phyloP scores from a whole-genome alignment of 2,329 filamentous ascomycete genomes.

The Aureobasidium sp. region DNA sequence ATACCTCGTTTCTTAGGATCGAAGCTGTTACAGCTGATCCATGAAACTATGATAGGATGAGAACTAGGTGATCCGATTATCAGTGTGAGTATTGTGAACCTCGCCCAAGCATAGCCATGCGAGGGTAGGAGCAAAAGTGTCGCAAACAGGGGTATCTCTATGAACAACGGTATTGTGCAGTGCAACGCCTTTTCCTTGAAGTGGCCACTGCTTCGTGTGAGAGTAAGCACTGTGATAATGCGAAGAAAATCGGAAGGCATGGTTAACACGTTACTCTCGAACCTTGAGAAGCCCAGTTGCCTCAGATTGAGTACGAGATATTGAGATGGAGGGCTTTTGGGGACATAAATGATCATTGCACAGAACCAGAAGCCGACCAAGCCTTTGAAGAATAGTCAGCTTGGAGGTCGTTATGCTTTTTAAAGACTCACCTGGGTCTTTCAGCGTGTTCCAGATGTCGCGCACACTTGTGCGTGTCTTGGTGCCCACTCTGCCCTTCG shows the following conservation, averaged over 20 bases:
- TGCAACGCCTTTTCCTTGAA: slow-evolving; percentile 48
- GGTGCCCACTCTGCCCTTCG: slow-evolving; percentile 4
- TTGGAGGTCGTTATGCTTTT: no score
- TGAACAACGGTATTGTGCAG: slow-evolving; percentile 44
- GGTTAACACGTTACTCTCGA: slow-evolving; percentile 12
- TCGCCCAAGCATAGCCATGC: slow-evolving; percentile 42
- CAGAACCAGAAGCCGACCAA: background rate
- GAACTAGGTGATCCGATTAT: slow-evolving; percentile 40
- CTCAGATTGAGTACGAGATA: slow-evolving; percentile 54
- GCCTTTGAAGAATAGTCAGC: background rate
- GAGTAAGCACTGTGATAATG: slow-evolving; percentile 46
- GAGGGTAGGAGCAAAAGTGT: slow-evolving; percentile 42
- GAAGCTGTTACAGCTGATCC: slow-evolving; percentile 42
- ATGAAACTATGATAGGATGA: slow-evolving; percentile 45
- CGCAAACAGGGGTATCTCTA: slow-evolving; percentile 44
- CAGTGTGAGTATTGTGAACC: slow-evolving; percentile 25
- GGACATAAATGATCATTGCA: slow-evolving; percentile 34
- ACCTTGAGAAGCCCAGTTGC: slow-evolving; percentile 42
- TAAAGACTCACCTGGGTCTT: background rate
- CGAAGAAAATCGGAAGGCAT: slow-evolving; percentile 13
- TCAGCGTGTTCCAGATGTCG: background rate
- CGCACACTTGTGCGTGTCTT: background rate
- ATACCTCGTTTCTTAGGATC: slow-evolving; percentile 43
- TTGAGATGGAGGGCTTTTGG: slow-evolving; percentile 38
- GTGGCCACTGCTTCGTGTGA: slow-evolving; percentile 46